Evolutionary conservation across 352 stramenopile species (phyloP), one percentile per base, ranked within the genome.

Genomic region (Phytophthora ohioensis): DNA sequence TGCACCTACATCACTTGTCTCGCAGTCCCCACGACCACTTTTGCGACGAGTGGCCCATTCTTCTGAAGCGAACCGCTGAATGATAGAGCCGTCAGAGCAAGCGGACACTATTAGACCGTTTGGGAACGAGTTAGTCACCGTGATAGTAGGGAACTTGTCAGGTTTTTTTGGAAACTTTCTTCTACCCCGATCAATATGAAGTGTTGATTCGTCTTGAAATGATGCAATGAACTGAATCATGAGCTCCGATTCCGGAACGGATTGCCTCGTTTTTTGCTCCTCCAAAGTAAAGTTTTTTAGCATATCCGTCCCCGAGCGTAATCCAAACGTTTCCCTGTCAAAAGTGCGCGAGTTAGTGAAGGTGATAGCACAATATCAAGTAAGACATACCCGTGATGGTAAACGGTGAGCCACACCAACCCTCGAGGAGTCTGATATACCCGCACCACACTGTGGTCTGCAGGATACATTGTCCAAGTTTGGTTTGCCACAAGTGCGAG

Each of bases 361-460:
- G 39, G 48, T 4, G 30, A 39, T 31, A 21, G 1, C 13, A 42
- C 2, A 4, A n/a, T 39, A 35, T 46, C 4, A 53, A 39, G 15
- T 36, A 59, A 55, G 3, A 68, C 30, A 31, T 30, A 91, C 85
- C 82, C 71, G 52, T 81, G 54, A 4, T 83, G 84, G 31, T 90
- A 85, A n/a, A 94, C 80, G 30, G 68, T 91, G 46, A 94, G 78
- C 87, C 87, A 93, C 35, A 68, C 49, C 15, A 75, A 55, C 5
- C 74, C 73, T 3, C 70, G 68, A 3, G 79, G 71, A 0, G 75
- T 88, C 36, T 90, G 79, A 35, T 76, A 79, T 15, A 93, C 38
- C 10, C 74, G 71, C 4, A 93, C 67, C 32, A 93, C 63, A 34
- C 81, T 91, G 46, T 93, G 87, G 51, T 95, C 86, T 4, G 83